Evolutionary conservation across 768 basidiomycete genomes (phyloP).

Genomic region (Gelatoporia subvermispora): DNA sequence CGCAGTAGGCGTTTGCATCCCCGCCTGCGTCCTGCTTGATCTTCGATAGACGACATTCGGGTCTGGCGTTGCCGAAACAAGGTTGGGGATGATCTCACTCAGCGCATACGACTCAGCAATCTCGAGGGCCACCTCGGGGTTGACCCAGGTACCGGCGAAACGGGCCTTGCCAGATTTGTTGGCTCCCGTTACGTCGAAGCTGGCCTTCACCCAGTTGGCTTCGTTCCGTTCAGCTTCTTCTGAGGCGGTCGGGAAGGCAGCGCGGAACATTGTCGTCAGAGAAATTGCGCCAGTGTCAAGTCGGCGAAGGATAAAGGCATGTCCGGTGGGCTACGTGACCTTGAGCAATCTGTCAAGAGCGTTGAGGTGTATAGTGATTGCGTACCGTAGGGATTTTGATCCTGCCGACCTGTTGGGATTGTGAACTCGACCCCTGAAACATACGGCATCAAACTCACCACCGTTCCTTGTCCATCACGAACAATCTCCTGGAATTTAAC

Average conservation of each 20-base stretch:
- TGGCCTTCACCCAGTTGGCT: constrained; percentile 77
- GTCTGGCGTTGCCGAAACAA: constrained; percentile 73
- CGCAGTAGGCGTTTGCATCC: constrained; percentile 24
- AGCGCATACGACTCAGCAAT: constrained; percentile 69
- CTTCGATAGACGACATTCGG: constrained; percentile 75
- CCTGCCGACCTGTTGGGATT: constrained; percentile 63
- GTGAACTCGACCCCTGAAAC: constrained; percentile 11
- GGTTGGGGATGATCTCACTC: constrained; percentile 51
- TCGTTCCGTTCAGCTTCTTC: constrained; percentile 78
- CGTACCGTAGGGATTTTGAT: constrained; percentile 87
- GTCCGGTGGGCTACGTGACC: constrained; percentile 55
- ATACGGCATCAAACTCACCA: constrained; percentile 44
- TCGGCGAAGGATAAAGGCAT: constrained; percentile 91
- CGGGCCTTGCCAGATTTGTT: constrained; percentile 60
- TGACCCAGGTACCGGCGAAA: constrained; percentile 88
- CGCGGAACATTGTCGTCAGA: constrained; percentile 94
- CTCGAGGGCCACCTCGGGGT: constrained; percentile 55
- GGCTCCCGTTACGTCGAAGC: constrained; percentile 69
- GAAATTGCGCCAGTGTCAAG: constrained; percentile 92
- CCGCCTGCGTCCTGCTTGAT: constrained; percentile 41
- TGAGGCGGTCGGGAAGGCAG: constrained; percentile 79
- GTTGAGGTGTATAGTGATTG: constrained; percentile 11
- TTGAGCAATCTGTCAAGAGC: constrained; percentile 6
- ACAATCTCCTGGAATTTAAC: constrained; percentile 93
- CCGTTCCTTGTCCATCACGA: constrained; percentile 81